Evolutionary conservation across 768 basidiomycete species (phyloP).

Genomic region (Collybia sordida): DNA sequence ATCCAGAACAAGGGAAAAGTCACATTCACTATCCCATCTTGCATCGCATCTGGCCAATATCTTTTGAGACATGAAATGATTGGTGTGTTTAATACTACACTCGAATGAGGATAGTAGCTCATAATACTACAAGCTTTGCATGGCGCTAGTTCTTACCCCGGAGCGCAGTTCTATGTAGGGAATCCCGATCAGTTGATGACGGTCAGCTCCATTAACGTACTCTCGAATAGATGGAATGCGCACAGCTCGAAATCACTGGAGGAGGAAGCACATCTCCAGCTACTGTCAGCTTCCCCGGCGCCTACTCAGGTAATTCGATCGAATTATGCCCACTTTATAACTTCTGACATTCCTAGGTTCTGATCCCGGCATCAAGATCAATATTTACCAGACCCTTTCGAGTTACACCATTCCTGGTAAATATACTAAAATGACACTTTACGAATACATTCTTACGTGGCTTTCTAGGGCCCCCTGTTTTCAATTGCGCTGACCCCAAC

Average conservation of each 20-base stretch:
- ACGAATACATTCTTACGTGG: neutral
- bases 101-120: neutral
- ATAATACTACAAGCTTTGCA: slow-evolving; percentile 35
- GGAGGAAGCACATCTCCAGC: slow-evolving; percentile 41
- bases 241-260: slow-evolving; percentile 44
- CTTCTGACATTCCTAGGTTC: slow-evolving; percentile 21
- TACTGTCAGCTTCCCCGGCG: slow-evolving; percentile 48
- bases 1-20: slow-evolving; percentile 51
- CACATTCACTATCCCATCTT: slow-evolving; percentile 43
- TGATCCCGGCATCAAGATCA: slow-evolving; percentile 46
- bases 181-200: neutral
- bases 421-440: neutral
- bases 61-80: slow-evolving; percentile 52
- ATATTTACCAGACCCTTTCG: slow-evolving; percentile 39
- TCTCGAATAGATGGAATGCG: slow-evolving; percentile 42
- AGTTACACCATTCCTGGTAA: slow-evolving; percentile 42
- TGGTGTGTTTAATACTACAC: slow-evolving; percentile 26
- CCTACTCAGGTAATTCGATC: slow-evolving; percentile 32
- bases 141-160: slow-evolving; percentile 44
- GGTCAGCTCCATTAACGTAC: neutral
- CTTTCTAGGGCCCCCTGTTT: slow-evolving; percentile 33
- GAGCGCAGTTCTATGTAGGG: slow-evolving; percentile 57
- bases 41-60: slow-evolving; percentile 47
- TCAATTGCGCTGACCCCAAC: slow-evolving; percentile 30
- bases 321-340: neutral